Conservation (phyloP, 345 rosid genomes). For the Syzygium grande region DNA sequence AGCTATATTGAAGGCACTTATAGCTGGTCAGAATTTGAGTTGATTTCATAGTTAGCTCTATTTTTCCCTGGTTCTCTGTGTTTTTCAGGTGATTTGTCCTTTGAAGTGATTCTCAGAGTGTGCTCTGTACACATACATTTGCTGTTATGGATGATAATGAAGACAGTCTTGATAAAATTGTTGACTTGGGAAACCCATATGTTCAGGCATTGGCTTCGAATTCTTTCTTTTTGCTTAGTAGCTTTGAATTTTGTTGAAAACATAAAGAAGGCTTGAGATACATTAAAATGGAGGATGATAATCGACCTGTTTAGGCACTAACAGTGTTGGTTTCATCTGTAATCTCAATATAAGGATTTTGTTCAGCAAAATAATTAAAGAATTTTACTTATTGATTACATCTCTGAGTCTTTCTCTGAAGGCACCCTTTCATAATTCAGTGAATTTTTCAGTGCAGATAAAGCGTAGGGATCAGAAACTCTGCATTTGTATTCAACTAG, state of each 20-base stretch:
- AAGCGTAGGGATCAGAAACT: background rate
- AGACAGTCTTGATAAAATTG: background rate
- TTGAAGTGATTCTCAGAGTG: background rate
- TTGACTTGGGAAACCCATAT: background rate
- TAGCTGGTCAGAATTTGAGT: slow-evolving; percentile 12
- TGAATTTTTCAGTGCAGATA: background rate
- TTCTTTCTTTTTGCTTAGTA: background rate
- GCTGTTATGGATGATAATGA: background rate
- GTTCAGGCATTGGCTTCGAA: background rate
- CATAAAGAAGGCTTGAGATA: background rate
- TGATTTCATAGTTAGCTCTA: background rate
- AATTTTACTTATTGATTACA: background rate
- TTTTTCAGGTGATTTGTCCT: background rate
- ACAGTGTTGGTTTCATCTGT: background rate
- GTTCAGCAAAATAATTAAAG: background rate
- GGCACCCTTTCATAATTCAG: background rate
- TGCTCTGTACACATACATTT: background rate
- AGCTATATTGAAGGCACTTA: slow-evolving; percentile 27
- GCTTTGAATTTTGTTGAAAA: background rate
- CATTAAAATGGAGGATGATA: background rate
- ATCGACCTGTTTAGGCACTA: background rate
- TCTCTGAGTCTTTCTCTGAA: background rate
- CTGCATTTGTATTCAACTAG: background rate
- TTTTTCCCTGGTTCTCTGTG: background rate
- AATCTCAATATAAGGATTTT: background rate